These are phyloP conservation scores for Schrenkiella parvula DNA, from an alignment of 345 rosid species.

Conservation along the genomic window DNA sequence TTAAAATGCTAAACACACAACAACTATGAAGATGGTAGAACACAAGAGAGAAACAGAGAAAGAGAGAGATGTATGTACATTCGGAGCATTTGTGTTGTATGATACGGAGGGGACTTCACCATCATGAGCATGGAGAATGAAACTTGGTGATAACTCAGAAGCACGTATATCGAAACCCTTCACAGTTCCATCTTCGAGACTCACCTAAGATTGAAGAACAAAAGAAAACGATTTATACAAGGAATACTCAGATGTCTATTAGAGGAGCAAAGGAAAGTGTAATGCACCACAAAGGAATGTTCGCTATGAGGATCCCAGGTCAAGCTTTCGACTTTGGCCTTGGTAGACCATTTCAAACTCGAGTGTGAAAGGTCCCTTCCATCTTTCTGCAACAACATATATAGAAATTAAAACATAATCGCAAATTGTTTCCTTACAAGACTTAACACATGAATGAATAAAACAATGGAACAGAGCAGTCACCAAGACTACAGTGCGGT, in stretches of 20 bases:
- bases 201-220: constrained; percentile 38
- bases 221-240: constrained; percentile 2
- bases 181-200: constrained; percentile 81
- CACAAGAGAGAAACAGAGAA: neutral
- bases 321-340: constrained; percentile 64
- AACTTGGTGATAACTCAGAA: constrained; percentile 49
- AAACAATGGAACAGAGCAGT: constrained; percentile 9
- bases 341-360: constrained; percentile 62
- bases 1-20: neutral
- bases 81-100: constrained; percentile 48
- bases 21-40: neutral
- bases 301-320: constrained; percentile 88
- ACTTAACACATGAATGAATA: neutral
- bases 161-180: constrained; percentile 59
- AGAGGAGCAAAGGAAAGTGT: neutral
- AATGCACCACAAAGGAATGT: constrained; percentile 71
- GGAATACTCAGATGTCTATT: neutral
- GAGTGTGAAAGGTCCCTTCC: constrained; percentile 64
- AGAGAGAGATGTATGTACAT: constrained; percentile 27
- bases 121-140: constrained; percentile 65
- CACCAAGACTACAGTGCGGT: constrained; percentile 76
- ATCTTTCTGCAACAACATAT: constrained; percentile 54
- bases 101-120: constrained; percentile 56
- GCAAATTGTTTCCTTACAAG: too few relatives aligned
- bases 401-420: too few relatives aligned